Evolutionary conservation across 169 alveolate species (phyloP), one percentile per base, ranked within the genome.

Genomic region (Plasmodium fragile): DNA sequence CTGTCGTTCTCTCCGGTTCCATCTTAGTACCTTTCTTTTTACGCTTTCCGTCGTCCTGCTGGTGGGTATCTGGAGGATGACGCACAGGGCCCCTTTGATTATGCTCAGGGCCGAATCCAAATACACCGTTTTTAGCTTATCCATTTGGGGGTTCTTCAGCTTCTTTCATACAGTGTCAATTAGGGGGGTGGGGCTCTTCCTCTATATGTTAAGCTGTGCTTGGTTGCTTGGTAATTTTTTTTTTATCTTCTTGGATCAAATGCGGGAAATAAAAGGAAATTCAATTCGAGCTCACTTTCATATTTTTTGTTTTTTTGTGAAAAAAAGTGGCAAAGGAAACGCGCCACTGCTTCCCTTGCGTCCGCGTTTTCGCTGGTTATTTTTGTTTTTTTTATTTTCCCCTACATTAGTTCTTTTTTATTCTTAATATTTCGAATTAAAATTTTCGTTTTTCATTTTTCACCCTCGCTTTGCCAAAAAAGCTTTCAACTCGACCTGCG

Each of bases 71-170:
- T 95, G 95, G 45, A 96, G 95, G 92, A 96, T 96, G 55, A 87
- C 72, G 59, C 97, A 96, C 70, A 96, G 95, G 22, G 98, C 98
- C 49, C 98, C 98, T 77, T 96, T 96, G 59, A 96, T 95, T 77
- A 96, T 95, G 94, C 96, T 97, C 55, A 96, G 71, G 52, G 98
- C 97, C 65, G 97, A 92, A 82, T 96, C 97, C 49, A 96, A 82
- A 53, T 90, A 95, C 25, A 89, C 77, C 25, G 85, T 79, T 79
- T 89, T 89, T 78, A 89, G 78, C 52, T 89, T 89, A 55, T 89
- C 94, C 94, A 89, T 89, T 80, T n/a, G 43, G n/a, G 43, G 28
- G 59, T 0, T 75, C 49, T 25, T 75, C 59, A 49, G 25, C 59
- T 75, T 75, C 59, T 8, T 75, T n/a, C 25, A 16, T 75, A 16